Percentiles rank a stretch among this genome's conserved stretches.
phyloP scores from a whole-genome alignment of 768 basidiomycete genomes.

The Xerocomus spinulosus region DNA sequence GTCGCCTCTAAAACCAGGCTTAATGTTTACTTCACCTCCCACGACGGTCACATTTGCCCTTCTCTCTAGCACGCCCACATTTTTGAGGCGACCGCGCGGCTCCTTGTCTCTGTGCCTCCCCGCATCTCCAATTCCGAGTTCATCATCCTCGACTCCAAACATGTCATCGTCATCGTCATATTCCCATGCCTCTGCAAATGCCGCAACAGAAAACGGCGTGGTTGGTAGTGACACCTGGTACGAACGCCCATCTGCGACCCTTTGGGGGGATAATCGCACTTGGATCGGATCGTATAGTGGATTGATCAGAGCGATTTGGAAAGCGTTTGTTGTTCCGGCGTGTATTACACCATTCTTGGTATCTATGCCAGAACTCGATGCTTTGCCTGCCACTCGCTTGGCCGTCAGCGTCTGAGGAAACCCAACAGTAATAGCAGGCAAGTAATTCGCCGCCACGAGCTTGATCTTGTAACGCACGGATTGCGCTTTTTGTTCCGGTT shows the following conservation, averaged over 20 bases:
- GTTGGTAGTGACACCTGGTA: slow-evolving; percentile 81
- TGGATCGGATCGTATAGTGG: slow-evolving; percentile 95
- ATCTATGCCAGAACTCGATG: slow-evolving; percentile 33
- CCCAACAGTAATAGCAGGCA: slow-evolving; percentile 77
- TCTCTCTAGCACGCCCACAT: slow-evolving; percentile 81
- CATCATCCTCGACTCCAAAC: slow-evolving; percentile 52
- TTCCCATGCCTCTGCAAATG: slow-evolving; percentile 97
- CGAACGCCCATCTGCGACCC: slow-evolving; percentile 39
- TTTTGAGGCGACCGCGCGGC: slow-evolving; percentile 45
- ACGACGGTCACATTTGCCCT: slow-evolving; percentile 87
- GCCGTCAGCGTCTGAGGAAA: slow-evolving; percentile 53
- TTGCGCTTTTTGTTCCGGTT: slow-evolving; percentile 95
- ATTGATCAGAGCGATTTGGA: slow-evolving; percentile 89
- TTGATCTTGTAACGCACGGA: slow-evolving; percentile 96
- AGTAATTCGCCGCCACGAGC: slow-evolving; percentile 90
- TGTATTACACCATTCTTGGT: slow-evolving; percentile 45
- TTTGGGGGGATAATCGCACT: slow-evolving; percentile 79
- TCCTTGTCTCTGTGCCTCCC: slow-evolving; percentile 45
- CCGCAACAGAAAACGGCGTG: slow-evolving; percentile 73
- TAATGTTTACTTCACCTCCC: slow-evolving; percentile 83
- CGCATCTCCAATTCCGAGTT: slow-evolving; percentile 30
- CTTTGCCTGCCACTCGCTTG: slow-evolving; percentile 36
- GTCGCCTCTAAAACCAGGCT: slow-evolving; percentile 70
- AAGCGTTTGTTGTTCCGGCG: slow-evolving; percentile 77
- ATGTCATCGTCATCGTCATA: slow-evolving; percentile 91